phyloP scores from a whole-genome alignment of 2,329 filamentous ascomycete species.

The Hypomyces rosellus region DNA sequence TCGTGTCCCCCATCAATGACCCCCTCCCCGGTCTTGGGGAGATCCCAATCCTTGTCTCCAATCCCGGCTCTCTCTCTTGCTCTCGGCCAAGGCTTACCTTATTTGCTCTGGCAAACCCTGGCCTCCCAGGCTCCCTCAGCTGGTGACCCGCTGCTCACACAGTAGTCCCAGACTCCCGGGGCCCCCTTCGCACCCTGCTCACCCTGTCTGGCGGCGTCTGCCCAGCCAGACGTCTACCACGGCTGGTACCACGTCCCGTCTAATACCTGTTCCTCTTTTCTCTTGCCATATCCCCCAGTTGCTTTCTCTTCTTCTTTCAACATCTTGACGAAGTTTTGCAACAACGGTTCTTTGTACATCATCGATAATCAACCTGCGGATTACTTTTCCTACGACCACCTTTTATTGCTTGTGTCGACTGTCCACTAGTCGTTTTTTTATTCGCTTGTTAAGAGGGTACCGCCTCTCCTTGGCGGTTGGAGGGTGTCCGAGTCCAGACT shows the following conservation, averaged over 20 bases:
- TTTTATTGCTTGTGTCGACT: neutral
- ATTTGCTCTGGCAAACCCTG: conserved; percentile 9
- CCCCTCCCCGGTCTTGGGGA: neutral
- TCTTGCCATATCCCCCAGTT: conserved; percentile 1
- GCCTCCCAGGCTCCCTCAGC: conserved; percentile 11
- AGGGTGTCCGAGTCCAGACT: conserved; percentile 6
- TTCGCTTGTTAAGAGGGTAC: conserved; percentile 1
- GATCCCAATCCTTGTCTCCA: neutral
- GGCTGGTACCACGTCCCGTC: neutral
- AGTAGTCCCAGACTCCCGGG: conserved; percentile 11
- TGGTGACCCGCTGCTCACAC: conserved; percentile 8
- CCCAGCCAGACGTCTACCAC: neutral
- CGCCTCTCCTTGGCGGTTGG: conserved; percentile 5
- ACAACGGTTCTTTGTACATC: neutral
- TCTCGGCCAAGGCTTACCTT: conserved; percentile 11
- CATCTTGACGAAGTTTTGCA: neutral
- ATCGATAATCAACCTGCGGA: neutral
- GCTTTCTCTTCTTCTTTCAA: conserved; percentile 4
- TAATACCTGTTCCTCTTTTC: neutral
- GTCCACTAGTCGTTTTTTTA: neutral
- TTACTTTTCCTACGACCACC: neutral
- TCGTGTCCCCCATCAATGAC: neutral
- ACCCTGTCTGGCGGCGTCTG: neutral
- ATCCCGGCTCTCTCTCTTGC: conserved; percentile 1
- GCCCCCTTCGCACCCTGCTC: conserved; percentile 4